Percentiles rank a stretch among this genome's conserved stretches.
These are phyloP conservation scores for Lentinula sp. DNA, from an alignment of 768 basidiomycete species.

Conservation along the genomic window DNA sequence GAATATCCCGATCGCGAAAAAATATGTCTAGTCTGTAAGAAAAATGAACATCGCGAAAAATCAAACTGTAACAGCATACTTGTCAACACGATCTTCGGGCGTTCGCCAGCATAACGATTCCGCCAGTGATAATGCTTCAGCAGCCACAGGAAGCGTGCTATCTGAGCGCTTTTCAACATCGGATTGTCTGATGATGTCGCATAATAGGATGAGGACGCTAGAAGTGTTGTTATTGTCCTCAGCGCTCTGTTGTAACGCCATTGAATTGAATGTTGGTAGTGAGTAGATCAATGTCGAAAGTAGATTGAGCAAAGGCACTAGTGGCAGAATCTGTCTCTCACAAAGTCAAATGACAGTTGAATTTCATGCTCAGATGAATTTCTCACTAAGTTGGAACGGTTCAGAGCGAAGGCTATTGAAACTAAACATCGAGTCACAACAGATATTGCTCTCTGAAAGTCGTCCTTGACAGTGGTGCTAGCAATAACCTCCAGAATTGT, in stretches of 20 bases:
- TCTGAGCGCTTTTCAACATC: conserved; percentile 22
- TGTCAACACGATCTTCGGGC: conserved; percentile 33
- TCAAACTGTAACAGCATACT: conserved; percentile 19
- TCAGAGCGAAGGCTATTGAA: conserved; percentile 30
- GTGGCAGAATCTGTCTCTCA: conserved; percentile 30
- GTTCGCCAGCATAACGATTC: conserved; percentile 48
- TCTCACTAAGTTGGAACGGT: conserved; percentile 34
- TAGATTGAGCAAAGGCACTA: conserved; percentile 50
- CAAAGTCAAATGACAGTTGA: conserved; percentile 7
- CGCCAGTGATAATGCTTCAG: conserved; percentile 39
- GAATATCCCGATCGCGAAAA: conserved; percentile 29
- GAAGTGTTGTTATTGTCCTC: conserved; percentile 19
- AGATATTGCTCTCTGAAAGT: conserved; percentile 24
- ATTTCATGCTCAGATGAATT: neutral
- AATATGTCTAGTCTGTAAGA: conserved; percentile 31
- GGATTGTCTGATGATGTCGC: conserved; percentile 35
- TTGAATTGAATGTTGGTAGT: conserved; percentile 40
- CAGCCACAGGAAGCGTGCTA: conserved; percentile 27
- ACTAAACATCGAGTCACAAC: conserved; percentile 14
- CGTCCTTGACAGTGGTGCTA: conserved; percentile 21
- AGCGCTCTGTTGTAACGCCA: conserved; percentile 25
- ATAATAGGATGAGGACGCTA: conserved; percentile 32
- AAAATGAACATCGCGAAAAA: neutral
- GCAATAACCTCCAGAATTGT: conserved; percentile 42
- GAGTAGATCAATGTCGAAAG: conserved; percentile 38